Evolutionary conservation across 148 eudicot genomes (phyloP).

Genomic region (Rhododendron ovatum): DNA sequence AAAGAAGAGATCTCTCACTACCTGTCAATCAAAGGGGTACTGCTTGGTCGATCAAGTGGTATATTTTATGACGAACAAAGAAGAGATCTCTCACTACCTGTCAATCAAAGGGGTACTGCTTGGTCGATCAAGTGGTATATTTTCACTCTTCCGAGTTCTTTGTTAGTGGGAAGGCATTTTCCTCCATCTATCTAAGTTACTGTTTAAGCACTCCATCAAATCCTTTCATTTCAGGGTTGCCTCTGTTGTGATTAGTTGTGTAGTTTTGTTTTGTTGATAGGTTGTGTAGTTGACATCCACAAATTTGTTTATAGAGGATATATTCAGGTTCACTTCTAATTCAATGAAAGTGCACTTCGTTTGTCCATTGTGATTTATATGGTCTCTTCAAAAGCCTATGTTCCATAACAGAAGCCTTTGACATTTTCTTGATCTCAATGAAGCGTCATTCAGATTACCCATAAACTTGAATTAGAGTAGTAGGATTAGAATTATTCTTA

Average conservation of each 20-base stretch:
- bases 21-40: neutral
- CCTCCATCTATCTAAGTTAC: neutral
- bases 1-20: neutral
- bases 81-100: neutral
- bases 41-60: neutral
- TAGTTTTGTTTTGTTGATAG: neutral
- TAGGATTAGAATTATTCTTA: neutral
- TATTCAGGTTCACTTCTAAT: conserved; percentile 6
- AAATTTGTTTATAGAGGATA: neutral
- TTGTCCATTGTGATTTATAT: neutral
- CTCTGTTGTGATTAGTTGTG: neutral
- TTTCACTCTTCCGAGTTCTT: neutral
- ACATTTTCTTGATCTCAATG: neutral
- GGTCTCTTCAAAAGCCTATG: neutral
- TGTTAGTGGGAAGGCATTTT: neutral
- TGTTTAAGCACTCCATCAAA: neutral
- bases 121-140: neutral
- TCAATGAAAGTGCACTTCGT: conserved; percentile 18
- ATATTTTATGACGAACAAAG: conserved; percentile 15
- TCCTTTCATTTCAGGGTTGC: neutral
- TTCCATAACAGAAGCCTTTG: neutral
- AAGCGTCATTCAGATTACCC: neutral
- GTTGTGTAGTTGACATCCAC: neutral
- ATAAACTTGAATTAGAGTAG: neutral
- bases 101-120: neutral